phyloP scores from a whole-genome alignment of 176 grass and related monocot species.

The Melocanna baccifera region DNA sequence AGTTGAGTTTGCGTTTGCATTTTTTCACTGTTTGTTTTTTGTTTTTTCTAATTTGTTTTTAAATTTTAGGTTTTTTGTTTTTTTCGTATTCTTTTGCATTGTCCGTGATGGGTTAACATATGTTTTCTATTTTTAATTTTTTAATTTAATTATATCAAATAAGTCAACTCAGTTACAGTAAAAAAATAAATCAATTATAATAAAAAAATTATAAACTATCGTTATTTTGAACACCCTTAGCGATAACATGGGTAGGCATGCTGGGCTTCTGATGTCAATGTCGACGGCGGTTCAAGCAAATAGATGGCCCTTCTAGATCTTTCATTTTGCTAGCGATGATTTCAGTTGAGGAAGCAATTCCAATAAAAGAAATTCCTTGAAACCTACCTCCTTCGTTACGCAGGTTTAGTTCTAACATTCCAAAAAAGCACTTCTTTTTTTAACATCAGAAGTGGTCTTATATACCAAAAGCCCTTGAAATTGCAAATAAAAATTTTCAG shows the following conservation, averaged over 20 bases:
- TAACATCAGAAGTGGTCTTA: neutral
- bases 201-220: no score
- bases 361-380: neutral
- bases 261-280: neutral
- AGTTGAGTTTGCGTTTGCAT: no score
- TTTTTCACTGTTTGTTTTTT: no score
- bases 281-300: neutral
- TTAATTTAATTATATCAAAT: no score
- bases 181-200: no score
- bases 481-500: neutral
- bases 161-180: no score
- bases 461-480: neutral
- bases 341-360: neutral
- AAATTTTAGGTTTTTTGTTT: no score
- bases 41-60: no score
- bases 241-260: rapidly evolving
- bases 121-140: no score
- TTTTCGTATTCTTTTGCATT: no score
- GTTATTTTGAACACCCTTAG: no score
- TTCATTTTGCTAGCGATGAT: neutral
- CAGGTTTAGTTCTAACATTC: neutral
- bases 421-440: neutral
- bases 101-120: no score
- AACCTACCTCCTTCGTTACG: neutral
- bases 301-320: neutral